A percentile compares a stretch with the other conserved stretches of the same genome.
Evolutionary conservation across 2,329 filamentous ascomycete species (phyloP).

Genomic region (Diplodia corticola): DNA sequence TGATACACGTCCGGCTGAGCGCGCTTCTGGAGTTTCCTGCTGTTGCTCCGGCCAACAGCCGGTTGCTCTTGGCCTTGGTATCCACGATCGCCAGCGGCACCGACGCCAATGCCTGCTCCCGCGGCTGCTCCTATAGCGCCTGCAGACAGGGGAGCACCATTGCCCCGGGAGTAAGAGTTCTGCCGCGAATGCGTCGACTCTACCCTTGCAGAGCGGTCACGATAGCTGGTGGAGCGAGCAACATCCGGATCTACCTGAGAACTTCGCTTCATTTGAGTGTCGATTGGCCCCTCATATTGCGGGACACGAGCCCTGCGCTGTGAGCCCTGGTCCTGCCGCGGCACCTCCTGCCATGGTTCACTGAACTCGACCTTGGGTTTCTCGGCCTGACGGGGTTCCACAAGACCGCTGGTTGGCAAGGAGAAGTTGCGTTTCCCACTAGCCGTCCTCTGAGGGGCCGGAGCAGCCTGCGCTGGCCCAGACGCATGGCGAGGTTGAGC

Average conservation of each 20-base stretch:
- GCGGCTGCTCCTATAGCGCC: background rate
- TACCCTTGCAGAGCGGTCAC: constrained; percentile 32
- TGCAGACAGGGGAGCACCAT: background rate
- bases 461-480: background rate
- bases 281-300: constrained; percentile 21
- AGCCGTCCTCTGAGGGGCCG: background rate
- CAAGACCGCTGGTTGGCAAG: constrained; percentile 3
- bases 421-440: constrained; percentile 12
- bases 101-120: constrained; percentile 32
- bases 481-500: constrained; percentile 5
- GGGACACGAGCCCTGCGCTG: constrained; percentile 11
- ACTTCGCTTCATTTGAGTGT: background rate
- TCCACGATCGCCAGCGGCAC: constrained; percentile 32
- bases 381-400: constrained; percentile 15
- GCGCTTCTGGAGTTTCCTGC: constrained; percentile 34
- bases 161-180: background rate
- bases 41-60: constrained; percentile 39
- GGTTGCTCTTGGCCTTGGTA: constrained; percentile 27
- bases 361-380: constrained; percentile 15
- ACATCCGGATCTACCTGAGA: constrained; percentile 4
- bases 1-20: constrained; percentile 24
- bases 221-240: constrained; percentile 31
- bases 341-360: background rate
- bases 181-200: constrained; percentile 23
- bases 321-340: constrained; percentile 1